Conservation (phyloP, 768 basidiomycete species). For the Erythrobasidium yunnanense region DNA sequence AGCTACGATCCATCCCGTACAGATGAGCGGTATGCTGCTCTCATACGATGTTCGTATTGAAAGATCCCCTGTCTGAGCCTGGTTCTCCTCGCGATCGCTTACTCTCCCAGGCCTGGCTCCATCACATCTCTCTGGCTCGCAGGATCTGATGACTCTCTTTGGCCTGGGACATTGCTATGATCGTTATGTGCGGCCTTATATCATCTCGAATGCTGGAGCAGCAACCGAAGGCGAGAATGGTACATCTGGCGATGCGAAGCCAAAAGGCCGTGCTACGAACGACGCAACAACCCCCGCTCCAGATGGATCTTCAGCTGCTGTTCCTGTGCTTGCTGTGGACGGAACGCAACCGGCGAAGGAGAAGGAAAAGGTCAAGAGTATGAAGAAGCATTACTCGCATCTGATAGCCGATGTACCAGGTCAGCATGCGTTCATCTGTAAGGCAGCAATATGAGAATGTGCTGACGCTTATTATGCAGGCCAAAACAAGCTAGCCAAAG, state of each 20-base stretch:
- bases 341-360: not conserved
- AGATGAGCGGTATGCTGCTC: not conserved
- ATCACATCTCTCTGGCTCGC: slow-evolving; percentile 27
- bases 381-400: slow-evolving; percentile 35
- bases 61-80: not conserved
- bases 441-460: slow-evolving; percentile 6
- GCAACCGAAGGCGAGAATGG: not conserved
- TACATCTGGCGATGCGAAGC: slow-evolving; percentile 8
- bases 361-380: slow-evolving; percentile 26
- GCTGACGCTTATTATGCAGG: slow-evolving; percentile 5
- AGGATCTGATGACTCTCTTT: slow-evolving; percentile 33
- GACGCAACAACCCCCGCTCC: not conserved
- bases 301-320: not conserved
- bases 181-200: slow-evolving; percentile 33
- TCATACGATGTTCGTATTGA: not conserved
- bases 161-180: slow-evolving; percentile 31
- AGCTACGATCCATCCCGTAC: not conserved
- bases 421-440: not conserved
- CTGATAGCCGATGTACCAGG: slow-evolving; percentile 36
- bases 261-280: slow-evolving; percentile 24
- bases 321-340: not conserved
- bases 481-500: slow-evolving; percentile 27
- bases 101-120: not conserved
- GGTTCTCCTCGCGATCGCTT: not conserved
- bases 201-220: not conserved